A percentile compares a stretch with the other conserved stretches of the same genome.
These are phyloP conservation scores for Colletotrichum karsti DNA, from an alignment of 2,329 filamentous ascomycete genomes.

Conservation along the genomic window DNA sequence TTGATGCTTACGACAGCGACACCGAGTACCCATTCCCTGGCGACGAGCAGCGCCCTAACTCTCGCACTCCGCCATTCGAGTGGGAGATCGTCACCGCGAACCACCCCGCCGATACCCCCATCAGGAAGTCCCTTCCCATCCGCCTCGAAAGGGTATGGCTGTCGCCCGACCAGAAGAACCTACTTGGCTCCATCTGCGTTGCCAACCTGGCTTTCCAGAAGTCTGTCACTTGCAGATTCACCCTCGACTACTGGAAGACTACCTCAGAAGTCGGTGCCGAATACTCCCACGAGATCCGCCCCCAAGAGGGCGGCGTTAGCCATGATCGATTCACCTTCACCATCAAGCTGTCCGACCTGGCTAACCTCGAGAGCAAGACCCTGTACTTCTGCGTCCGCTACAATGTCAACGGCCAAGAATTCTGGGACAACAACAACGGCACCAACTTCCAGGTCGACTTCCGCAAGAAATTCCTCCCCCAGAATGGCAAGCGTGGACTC, in stretches of 20 bases:
- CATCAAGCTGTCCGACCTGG: conserved; percentile 90
- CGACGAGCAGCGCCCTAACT: conserved; percentile 53
- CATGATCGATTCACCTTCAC: conserved; percentile 93
- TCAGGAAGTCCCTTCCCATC: conserved; percentile 73
- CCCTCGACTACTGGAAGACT: conserved; percentile 98
- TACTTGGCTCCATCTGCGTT: conserved; percentile 85
- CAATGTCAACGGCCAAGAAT: conserved; percentile 82
- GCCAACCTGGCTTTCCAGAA: conserved; percentile 93
- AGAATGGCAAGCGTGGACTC: conserved; percentile 64
- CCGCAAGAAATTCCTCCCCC: conserved; percentile 75
- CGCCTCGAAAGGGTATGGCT: conserved; percentile 87
- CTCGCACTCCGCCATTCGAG: conserved; percentile 68
- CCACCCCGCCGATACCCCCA: conserved; percentile 61
- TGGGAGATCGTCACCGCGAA: conserved; percentile 90
- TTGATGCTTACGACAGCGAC: conserved; percentile 87
- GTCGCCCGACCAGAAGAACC: conserved; percentile 84
- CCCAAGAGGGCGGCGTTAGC: conserved; percentile 55
- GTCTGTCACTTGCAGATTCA: conserved; percentile 89
- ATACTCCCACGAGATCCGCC: conserved; percentile 70
- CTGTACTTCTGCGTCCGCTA: conserved; percentile 93
- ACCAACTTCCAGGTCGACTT: conserved; percentile 97
- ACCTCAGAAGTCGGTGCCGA: conserved; percentile 94
- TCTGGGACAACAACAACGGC: conserved; percentile 92
- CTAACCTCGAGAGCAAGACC: conserved; percentile 91
- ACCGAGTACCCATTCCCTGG: conserved; percentile 85